Evolutionary conservation across 495 filamentous ascomycete species (phyloP).

Genomic region (Staphylotrichum longicolle): DNA sequence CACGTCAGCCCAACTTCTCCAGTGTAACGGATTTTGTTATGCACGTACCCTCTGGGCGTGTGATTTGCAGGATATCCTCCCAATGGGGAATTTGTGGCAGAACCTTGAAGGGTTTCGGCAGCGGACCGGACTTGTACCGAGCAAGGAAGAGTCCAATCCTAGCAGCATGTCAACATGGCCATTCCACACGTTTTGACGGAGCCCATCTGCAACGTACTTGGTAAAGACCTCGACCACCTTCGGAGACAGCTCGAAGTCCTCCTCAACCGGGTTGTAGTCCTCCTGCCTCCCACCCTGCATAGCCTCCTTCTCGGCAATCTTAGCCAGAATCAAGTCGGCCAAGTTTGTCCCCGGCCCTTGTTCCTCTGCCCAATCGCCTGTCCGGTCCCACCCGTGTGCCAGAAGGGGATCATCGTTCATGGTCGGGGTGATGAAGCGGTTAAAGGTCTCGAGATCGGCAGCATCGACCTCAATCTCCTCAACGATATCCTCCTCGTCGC

Average conservation of each 20-base stretch:
- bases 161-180: conserved; percentile 15
- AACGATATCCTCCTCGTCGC: conserved; percentile 68
- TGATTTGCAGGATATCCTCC: conserved; percentile 62
- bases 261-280: conserved; percentile 53
- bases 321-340: conserved; percentile 86
- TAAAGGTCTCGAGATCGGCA: conserved; percentile 84
- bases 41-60: conserved; percentile 29
- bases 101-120: conserved; percentile 97
- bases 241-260: conserved; percentile 79
- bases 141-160: conserved; percentile 86
- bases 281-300: conserved; percentile 41
- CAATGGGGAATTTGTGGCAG: conserved; percentile 87
- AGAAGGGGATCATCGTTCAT: conserved; percentile 52
- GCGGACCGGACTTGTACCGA: conserved; percentile 88
- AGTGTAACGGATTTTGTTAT: background rate
- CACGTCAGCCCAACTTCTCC: background rate
- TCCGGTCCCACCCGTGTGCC: conserved; percentile 47
- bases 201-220: conserved; percentile 57
- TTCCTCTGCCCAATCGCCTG: conserved; percentile 45
- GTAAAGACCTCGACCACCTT: conserved; percentile 93
- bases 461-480: conserved; percentile 85
- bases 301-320: conserved; percentile 90
- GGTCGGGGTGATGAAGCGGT: conserved; percentile 73
- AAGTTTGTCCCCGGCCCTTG: conserved; percentile 69
- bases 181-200: background rate